Conservation (phyloP, 163 green algal genomes). For the Volvox carteri region DNA sequence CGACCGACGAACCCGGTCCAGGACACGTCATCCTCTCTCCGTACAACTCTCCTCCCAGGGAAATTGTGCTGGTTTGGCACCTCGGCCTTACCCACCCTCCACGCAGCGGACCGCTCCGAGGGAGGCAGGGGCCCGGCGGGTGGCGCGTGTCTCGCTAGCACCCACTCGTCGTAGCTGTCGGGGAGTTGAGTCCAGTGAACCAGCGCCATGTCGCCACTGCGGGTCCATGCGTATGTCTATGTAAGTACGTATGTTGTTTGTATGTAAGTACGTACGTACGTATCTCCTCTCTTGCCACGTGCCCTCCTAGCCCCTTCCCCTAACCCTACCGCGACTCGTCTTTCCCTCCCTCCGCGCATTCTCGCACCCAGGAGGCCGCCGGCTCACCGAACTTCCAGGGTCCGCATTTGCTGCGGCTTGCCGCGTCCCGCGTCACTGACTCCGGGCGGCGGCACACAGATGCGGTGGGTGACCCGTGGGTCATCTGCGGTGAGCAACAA, state of each 20-base stretch:
- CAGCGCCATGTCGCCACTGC: slow-evolving; percentile 68
- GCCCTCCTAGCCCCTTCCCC: no score
- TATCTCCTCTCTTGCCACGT: no score
- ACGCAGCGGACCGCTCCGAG: no score
- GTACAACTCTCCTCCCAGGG: no score
- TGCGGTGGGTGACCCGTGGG: slow-evolving; percentile 79
- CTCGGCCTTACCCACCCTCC: slow-evolving; percentile 53
- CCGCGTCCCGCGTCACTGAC: slow-evolving; percentile 24
- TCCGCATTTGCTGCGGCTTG: slow-evolving; percentile 41
- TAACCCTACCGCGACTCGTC: no score
- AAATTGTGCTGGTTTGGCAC: no score
- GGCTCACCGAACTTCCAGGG: slow-evolving; percentile 36
- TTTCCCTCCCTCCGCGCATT: not conserved
- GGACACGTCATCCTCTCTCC: no score
- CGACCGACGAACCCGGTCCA: no score
- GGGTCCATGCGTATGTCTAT: not conserved
- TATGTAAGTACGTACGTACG: no score
- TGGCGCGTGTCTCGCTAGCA: slow-evolving; percentile 61
- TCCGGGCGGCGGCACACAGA: slow-evolving; percentile 61
- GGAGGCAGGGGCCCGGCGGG: no score
- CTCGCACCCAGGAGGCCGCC: not conserved
- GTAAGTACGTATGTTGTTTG: not conserved
- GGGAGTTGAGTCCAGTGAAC: slow-evolving; percentile 93
- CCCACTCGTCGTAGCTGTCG: slow-evolving; percentile 90
- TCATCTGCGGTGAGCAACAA: slow-evolving; percentile 69